Base-by-base conservation (phyloP, 768 basidiomycete species). In the Cyclocybe aegerita region DNA sequence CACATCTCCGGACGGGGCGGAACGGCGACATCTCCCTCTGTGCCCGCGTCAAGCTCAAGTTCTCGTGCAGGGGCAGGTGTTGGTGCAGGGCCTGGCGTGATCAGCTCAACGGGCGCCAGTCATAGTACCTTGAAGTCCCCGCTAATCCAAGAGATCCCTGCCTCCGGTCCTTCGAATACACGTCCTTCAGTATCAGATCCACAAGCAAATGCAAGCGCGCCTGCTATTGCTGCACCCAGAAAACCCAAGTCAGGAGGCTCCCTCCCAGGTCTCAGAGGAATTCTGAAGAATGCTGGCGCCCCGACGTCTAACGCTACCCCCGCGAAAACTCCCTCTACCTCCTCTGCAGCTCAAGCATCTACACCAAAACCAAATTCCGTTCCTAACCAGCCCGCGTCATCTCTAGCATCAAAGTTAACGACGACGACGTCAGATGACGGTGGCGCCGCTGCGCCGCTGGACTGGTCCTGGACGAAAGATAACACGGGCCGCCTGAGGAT, bases 401-500 rank as follows among this genome's bases (percentile, higher is more conserved):
- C 23, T 23, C 23, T n/a, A 30, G 47, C 42, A 41, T 15, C 34
- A 4, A 23, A 36, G 4, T 43, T 32, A 12, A 10, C 43, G 30
- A n/a, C 34, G 7, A 17, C 35, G 44, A 29, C 39, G 33, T 33
- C 36, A 36, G 45, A 34, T 36, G 40, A 31, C 38, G 46, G 50
- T 30, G 39, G 33, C 50, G 39, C 43, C 46, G 11, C n/a, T 7
- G 46, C 65, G 23, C 76, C 72, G 14, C 61, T 65, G 32, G 64
- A 65, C 12, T 89, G 88, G 86, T 69, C 73, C 7, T 86, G 82
- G 77, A 60, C 65, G 2, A 77, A 77, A 64, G 67, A 58, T 7
- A 62, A 65, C 6, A 67, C 63, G 1, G 69, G 71, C 1, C 59
- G 63, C 14, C 65, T 88, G 52, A 63, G 69, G 52, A 72, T 90